phyloP scores from a whole-genome alignment of 257 asterid genomes.

The Scutellaria minor region DNA sequence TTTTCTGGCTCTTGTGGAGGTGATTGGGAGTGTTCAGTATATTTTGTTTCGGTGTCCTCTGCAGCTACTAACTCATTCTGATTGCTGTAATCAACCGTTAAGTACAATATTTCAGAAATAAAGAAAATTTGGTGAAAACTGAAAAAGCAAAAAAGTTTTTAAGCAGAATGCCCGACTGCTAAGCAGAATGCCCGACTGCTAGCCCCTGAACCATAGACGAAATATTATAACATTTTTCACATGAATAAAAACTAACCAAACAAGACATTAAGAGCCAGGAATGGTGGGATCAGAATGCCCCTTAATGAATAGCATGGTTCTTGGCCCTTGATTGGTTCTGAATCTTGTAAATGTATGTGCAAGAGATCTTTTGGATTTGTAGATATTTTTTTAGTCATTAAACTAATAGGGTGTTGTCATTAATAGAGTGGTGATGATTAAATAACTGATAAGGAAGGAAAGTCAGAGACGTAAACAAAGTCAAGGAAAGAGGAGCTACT shows the following conservation, averaged over 20 bases:
- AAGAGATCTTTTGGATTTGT: background rate
- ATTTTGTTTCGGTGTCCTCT: slow-evolving; percentile 53
- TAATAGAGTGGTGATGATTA: background rate
- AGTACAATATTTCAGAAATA: slow-evolving; percentile 22
- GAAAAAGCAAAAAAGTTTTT: background rate
- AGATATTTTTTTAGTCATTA: background rate
- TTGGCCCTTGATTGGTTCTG: background rate
- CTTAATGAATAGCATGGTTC: background rate
- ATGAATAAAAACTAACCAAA: background rate
- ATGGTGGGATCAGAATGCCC: background rate
- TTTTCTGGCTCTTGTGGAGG: slow-evolving; percentile 53
- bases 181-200: slow-evolving; percentile 5
- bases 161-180: slow-evolving; percentile 5
- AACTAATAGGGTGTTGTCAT: no score
- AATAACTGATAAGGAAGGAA: slow-evolving; percentile 13
- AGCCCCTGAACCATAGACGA: slow-evolving; percentile 16
- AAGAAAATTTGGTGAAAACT: slow-evolving; percentile 8
- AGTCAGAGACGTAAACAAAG: background rate
- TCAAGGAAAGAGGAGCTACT: background rate
- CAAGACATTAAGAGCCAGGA: slow-evolving; percentile 1
- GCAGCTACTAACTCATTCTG: slow-evolving; percentile 50
- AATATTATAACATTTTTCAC: background rate
- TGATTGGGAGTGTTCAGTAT: slow-evolving; percentile 57
- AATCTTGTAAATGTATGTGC: background rate
- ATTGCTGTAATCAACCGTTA: slow-evolving; percentile 51